Percentiles rank a stretch among this genome's conserved stretches.
Evolutionary conservation across 169 alveolate genomes (phyloP).

Genomic region (Plasmodium gaboni): DNA sequence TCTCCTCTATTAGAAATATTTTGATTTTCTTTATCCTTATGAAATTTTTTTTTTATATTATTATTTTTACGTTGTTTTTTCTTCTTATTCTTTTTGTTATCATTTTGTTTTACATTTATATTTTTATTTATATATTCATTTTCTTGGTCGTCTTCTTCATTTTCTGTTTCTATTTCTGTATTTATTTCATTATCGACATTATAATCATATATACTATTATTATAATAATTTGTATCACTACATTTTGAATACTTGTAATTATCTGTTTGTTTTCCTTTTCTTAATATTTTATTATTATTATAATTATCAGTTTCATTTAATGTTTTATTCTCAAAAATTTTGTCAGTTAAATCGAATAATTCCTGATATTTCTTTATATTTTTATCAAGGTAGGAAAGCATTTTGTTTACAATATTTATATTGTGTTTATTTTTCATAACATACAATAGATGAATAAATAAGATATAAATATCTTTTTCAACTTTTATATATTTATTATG

Average conservation of each 20-base stretch:
- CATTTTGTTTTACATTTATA: background rate
- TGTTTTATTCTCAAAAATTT: background rate
- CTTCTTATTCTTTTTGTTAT: background rate
- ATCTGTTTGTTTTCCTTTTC: too few relatives aligned
- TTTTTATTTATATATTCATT: background rate
- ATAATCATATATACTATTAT: too few relatives aligned
- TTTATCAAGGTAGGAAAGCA: constrained; percentile 63
- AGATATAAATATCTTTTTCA: constrained; percentile 17
- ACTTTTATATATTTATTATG: constrained; percentile 21
- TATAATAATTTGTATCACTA: too few relatives aligned
- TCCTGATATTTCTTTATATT: constrained; percentile 47
- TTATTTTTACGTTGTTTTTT: background rate
- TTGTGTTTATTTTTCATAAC: constrained; percentile 63
- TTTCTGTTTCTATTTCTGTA: too few relatives aligned
- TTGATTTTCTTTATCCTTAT: background rate
- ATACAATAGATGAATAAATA: constrained; percentile 50
- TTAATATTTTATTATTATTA: too few relatives aligned
- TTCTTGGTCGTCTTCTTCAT: too few relatives aligned
- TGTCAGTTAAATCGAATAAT: background rate
- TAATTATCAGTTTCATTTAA: background rate
- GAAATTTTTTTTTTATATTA: background rate
- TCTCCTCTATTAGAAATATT: background rate
- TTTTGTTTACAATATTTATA: constrained; percentile 53
- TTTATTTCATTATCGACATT: too few relatives aligned
- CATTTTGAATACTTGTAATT: too few relatives aligned